A percentile compares a stretch with the other conserved stretches of the same genome.
Evolutionary conservation across 2,329 filamentous ascomycete species (phyloP).

Genomic region (Bipolaris cookei): DNA sequence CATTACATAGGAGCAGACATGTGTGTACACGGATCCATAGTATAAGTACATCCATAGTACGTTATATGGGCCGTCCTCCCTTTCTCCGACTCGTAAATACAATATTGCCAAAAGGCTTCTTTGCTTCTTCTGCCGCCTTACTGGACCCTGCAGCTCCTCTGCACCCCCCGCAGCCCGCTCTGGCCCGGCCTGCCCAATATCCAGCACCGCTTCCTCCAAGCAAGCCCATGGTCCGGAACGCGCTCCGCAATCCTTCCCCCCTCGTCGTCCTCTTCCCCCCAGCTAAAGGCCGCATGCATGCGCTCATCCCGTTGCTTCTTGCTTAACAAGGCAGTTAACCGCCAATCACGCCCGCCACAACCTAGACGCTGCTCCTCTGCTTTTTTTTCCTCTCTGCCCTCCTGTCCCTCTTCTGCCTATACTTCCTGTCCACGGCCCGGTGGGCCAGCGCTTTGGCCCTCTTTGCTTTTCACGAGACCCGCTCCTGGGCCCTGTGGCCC

Average conservation of each 20-base stretch:
- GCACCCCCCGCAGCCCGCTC: slow-evolving; percentile 24
- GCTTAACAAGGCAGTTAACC: slow-evolving; percentile 24
- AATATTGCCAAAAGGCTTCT: slow-evolving; percentile 11
- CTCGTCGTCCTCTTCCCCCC: too few species aligned
- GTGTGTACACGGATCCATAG: too few species aligned
- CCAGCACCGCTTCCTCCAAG: too few species aligned
- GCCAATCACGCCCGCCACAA: slow-evolving; percentile 28
- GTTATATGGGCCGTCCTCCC: slow-evolving; percentile 11
- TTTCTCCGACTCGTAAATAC: slow-evolving; percentile 7
- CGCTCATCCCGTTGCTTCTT: slow-evolving; percentile 24
- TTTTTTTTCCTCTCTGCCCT: not conserved
- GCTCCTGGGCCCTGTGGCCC: slow-evolving; percentile 30
- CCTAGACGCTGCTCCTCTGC: slow-evolving; percentile 1
- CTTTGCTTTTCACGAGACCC: slow-evolving; percentile 44
- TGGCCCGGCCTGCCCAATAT: not conserved
- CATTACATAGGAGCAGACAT: too few species aligned
- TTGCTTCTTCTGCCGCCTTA: slow-evolving; percentile 14
- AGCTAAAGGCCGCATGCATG: slow-evolving; percentile 14
- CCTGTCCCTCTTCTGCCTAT: slow-evolving; percentile 20
- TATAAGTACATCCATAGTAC: too few species aligned
- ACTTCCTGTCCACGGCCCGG: slow-evolving; percentile 31
- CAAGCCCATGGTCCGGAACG: slow-evolving; percentile 14
- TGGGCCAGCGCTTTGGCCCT: slow-evolving; percentile 35
- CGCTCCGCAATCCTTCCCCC: slow-evolving; percentile 16
- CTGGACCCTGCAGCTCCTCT: slow-evolving; percentile 31